phyloP scores from a whole-genome alignment of 257 asterid species.

The Solanum arcanum region DNA sequence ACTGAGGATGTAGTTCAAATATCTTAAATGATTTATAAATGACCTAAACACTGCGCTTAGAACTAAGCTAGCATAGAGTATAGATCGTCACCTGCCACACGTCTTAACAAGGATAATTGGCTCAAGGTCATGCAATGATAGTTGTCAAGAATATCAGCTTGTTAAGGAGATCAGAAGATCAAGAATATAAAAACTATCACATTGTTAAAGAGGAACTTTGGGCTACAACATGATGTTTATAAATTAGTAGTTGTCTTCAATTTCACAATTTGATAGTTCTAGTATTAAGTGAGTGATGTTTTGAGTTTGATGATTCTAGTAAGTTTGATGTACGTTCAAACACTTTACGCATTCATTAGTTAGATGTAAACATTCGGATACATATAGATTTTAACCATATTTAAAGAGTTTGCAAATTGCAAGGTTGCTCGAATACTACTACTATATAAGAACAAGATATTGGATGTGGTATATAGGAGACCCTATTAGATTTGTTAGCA shows the following conservation, averaged over 20 bases:
- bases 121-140: not conserved
- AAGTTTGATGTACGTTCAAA: not conserved
- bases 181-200: not conserved
- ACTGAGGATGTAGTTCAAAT: constrained; percentile 9
- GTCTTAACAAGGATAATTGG: not conserved
- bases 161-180: not conserved
- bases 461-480: not conserved
- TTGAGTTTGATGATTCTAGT: not conserved
- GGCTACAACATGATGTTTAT: not conserved
- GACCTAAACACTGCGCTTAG: constrained; percentile 51
- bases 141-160: not conserved
- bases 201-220: not conserved
- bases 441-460: not conserved
- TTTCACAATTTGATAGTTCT: not conserved
- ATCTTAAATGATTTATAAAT: constrained; percentile 42
- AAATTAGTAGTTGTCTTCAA: not conserved
- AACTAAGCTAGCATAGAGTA: constrained; percentile 15
- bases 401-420: not conserved
- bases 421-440: not conserved
- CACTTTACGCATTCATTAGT: not conserved
- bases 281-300: not conserved
- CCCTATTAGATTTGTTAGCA: not conserved
- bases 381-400: not conserved
- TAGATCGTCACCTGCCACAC: not conserved
- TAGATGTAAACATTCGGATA: not conserved